Evolutionary conservation across 495 filamentous ascomycete species (phyloP).

Genomic region (Xylaria palmicola): DNA sequence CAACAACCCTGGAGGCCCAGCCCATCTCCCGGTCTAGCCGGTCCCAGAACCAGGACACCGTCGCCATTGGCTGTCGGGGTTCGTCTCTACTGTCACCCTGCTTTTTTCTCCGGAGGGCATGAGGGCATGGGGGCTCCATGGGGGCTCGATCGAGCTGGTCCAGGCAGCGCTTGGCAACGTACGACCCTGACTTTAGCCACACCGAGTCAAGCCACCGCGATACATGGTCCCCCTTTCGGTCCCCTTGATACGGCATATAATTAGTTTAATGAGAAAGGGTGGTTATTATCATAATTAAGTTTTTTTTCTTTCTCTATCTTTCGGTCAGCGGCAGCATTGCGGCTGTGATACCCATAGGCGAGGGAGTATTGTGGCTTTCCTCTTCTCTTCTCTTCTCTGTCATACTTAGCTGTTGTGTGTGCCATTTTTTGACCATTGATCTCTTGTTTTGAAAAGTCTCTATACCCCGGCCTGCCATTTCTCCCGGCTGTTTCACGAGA

Average conservation of each 20-base stretch:
- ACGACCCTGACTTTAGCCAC: conserved; percentile 27
- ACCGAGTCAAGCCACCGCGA: conserved; percentile 33
- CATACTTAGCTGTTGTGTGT: conserved; percentile 3
- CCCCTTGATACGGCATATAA: conserved; percentile 34
- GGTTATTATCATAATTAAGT: too few species aligned
- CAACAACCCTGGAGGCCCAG: conserved; percentile 17
- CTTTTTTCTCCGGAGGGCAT: too few species aligned
- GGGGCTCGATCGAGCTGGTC: too few species aligned
- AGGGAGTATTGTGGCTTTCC: neutral
- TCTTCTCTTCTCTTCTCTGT: conserved; percentile 12
- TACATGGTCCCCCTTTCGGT: neutral
- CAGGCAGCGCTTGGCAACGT: conserved; percentile 4
- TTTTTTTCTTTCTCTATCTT: neutral
- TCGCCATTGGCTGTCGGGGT: conserved; percentile 18
- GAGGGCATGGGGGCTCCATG: too few species aligned
- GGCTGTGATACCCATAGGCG: neutral
- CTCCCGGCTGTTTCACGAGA: neutral
- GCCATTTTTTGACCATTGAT: conserved; percentile 21
- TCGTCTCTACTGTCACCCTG: too few species aligned
- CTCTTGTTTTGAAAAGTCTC: conserved; percentile 2
- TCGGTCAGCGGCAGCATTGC: neutral
- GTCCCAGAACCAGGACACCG: conserved; percentile 16
- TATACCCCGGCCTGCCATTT: neutral
- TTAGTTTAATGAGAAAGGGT: conserved; percentile 19
- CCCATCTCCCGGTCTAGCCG: conserved; percentile 16